phyloP scores from a whole-genome alignment of 73 alveolate genomes.

The Paramecium sonneborni region DNA sequence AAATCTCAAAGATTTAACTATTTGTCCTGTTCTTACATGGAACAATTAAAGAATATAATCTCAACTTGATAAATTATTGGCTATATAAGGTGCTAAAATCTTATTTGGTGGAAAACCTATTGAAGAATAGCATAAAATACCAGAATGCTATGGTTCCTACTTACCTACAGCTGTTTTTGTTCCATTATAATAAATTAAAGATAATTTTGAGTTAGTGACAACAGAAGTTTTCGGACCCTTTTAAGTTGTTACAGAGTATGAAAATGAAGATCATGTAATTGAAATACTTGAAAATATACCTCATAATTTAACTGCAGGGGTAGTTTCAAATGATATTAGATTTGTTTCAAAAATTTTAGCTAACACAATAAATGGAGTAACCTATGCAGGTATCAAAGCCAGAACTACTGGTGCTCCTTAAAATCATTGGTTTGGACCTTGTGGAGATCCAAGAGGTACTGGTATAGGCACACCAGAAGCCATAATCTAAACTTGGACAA shows the following conservation, averaged over 20 bases:
- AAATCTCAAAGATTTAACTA: slow-evolving; percentile 75
- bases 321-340: slow-evolving; percentile 89
- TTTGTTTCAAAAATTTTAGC: slow-evolving; percentile 75
- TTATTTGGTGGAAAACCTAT: slow-evolving; percentile 92
- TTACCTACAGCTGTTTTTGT: slow-evolving; percentile 71
- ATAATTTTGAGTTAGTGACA: slow-evolving; percentile 71
- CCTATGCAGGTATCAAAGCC: slow-evolving; percentile 94
- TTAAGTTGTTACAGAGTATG: slow-evolving; percentile 77
- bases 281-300: slow-evolving; percentile 74
- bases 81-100: slow-evolving; percentile 88
- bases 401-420: slow-evolving; percentile 99
- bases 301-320: slow-evolving; percentile 95
- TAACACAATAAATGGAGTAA: slow-evolving; percentile 80
- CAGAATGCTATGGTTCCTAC: slow-evolving; percentile 70
- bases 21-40: slow-evolving; percentile 94
- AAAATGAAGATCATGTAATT: slow-evolving; percentile 68
- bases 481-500: slow-evolving; percentile 86
- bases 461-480: slow-evolving; percentile 95
- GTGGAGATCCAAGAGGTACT: slow-evolving; percentile 97
- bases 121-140: slow-evolving; percentile 72
- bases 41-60: slow-evolving; percentile 78
- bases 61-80: slow-evolving; percentile 76
- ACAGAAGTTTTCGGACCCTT: slow-evolving; percentile 95
- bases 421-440: slow-evolving; percentile 98
- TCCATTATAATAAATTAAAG: slow-evolving; percentile 12